These are phyloP conservation scores for Wickerhamiella azyma DNA, from an alignment of 805 yeast genomes.

Conservation along the genomic window DNA sequence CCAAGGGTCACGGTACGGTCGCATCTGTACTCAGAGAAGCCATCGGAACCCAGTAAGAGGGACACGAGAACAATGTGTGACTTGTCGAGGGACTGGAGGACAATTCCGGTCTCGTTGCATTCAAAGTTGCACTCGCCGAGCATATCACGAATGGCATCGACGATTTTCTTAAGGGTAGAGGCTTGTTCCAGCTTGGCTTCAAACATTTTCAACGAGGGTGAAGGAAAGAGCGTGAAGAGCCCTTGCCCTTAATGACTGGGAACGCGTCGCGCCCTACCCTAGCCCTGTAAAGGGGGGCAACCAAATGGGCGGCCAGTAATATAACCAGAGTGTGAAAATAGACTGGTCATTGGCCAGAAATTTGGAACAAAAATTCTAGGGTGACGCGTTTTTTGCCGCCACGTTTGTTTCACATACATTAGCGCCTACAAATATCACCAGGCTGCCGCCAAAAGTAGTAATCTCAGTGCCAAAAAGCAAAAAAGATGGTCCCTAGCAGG, in stretches of 20 bases:
- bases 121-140: conserved; percentile 92
- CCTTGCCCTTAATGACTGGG: conserved; percentile 2
- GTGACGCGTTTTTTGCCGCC: too few relatives aligned
- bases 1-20: conserved; percentile 89
- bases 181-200: conserved; percentile 97
- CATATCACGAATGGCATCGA: conserved; percentile 88
- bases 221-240: background rate
- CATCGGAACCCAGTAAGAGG: conserved; percentile 71
- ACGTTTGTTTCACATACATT: too few relatives aligned
- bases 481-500: conserved; percentile 25
- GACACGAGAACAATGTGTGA: conserved; percentile 90
- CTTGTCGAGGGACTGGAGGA: conserved; percentile 95
- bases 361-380: too few relatives aligned
- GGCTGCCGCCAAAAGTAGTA: background rate
- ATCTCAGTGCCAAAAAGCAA: background rate
- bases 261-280: conserved; percentile 1
- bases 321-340: too few relatives aligned
- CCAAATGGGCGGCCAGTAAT: background rate
- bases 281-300: background rate
- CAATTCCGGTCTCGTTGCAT: conserved; percentile 88
- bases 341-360: too few relatives aligned
- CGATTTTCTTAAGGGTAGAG: conserved; percentile 75
- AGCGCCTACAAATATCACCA: background rate
- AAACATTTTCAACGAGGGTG: conserved; percentile 42
- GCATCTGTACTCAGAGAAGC: conserved; percentile 86